Percentiles rank a stretch among this genome's conserved stretches.
Conservation (phyloP, 2,329 filamentous ascomycete species). For the Trichophyton schoenleinii region DNA sequence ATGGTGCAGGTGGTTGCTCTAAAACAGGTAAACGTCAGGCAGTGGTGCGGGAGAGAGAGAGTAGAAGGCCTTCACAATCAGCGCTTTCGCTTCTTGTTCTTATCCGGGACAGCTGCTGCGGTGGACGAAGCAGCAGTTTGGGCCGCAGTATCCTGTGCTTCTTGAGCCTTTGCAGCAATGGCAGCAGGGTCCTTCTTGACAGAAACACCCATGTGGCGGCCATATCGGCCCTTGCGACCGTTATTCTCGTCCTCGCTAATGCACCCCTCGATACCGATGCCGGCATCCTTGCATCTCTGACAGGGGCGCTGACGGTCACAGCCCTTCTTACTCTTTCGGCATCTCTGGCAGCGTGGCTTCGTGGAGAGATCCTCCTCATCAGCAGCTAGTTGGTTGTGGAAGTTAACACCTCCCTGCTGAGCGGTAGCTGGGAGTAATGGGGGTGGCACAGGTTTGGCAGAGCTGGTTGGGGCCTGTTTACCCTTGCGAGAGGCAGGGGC, state of each 20-base stretch:
- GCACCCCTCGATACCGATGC: slow-evolving; percentile 83
- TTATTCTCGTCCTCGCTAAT: slow-evolving; percentile 97
- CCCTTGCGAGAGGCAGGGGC: slow-evolving; percentile 27
- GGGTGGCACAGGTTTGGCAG: slow-evolving; percentile 43
- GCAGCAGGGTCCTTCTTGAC: slow-evolving; percentile 42
- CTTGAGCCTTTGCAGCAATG: slow-evolving; percentile 41
- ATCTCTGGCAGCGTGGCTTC: slow-evolving; percentile 94
- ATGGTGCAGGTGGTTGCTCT: neutral
- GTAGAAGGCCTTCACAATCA: slow-evolving; percentile 20
- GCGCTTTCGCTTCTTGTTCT: slow-evolving; percentile 59
- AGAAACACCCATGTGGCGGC: slow-evolving; percentile 55
- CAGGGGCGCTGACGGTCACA: slow-evolving; percentile 95
- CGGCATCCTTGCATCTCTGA: slow-evolving; percentile 88
- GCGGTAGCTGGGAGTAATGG: slow-evolving; percentile 42
- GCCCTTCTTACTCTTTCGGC: slow-evolving; percentile 98
- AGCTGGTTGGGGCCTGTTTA: slow-evolving; percentile 20
- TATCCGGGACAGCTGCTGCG: slow-evolving; percentile 35
- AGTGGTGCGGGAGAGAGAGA: neutral
- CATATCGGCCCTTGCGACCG: slow-evolving; percentile 86
- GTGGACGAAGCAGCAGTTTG: slow-evolving; percentile 21
- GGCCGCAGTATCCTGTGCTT: slow-evolving; percentile 28
- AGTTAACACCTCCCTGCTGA: slow-evolving; percentile 43
- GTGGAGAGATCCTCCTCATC: slow-evolving; percentile 87
- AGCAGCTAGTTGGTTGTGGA: slow-evolving; percentile 47
- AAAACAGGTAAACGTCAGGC: neutral